phyloP scores from a whole-genome alignment of 169 alveolate species.

The Eimeria acervulina region DNA sequence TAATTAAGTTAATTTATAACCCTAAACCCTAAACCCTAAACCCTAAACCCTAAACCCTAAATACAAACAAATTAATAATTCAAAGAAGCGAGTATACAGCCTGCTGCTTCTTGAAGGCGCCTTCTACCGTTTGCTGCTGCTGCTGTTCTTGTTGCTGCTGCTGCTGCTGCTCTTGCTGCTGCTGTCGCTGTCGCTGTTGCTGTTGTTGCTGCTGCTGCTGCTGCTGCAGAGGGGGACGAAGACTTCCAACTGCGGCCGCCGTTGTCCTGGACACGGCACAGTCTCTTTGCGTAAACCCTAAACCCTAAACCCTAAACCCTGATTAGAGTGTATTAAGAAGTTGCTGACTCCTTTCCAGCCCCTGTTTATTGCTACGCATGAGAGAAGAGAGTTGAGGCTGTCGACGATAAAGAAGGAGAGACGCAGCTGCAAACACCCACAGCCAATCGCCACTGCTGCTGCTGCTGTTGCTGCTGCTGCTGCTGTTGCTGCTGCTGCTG shows the following conservation, averaged over 20 bases:
- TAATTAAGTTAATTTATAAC: no score
- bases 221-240: slow-evolving; percentile 31
- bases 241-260: slow-evolving; percentile 13
- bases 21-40: no score
- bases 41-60: no score
- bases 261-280: slow-evolving; percentile 2
- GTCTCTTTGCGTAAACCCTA: slow-evolving; percentile 32
- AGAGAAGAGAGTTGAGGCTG: not conserved
- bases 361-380: not conserved
- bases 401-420: not conserved
- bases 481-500: not conserved
- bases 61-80: no score
- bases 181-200: not conserved
- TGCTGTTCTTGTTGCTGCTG: not conserved
- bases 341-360: not conserved
- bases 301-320: slow-evolving; percentile 58
- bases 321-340: not conserved
- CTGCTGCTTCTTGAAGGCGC: not conserved
- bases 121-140: not conserved
- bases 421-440: not conserved
- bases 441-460: not conserved
- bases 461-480: not conserved
- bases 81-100: not conserved
- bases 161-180: not conserved
- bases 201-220: not conserved